phyloP scores from a whole-genome alignment of 164 flowering plant genomes.

The Amborella trichopoda region DNA sequence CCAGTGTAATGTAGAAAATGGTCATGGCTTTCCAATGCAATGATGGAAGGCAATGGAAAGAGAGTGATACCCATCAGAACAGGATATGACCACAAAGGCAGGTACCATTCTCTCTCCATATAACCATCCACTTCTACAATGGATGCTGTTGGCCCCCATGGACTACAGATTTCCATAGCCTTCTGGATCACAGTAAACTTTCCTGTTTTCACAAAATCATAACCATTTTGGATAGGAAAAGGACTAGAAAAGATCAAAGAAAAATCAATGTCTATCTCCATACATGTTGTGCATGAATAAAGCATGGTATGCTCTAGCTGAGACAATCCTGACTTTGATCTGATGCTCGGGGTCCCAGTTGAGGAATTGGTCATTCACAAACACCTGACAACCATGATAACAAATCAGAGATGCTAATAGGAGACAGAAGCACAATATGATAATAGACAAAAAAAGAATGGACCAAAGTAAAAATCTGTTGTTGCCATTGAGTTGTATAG shows the following conservation, averaged over 20 bases:
- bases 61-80: no score
- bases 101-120: no score
- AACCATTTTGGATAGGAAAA: not conserved
- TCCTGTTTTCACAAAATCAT: not conserved
- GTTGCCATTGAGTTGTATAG: not conserved
- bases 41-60: no score
- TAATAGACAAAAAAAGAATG: not conserved
- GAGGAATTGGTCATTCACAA: slow-evolving; percentile 90
- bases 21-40: no score
- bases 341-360: slow-evolving; percentile 96
- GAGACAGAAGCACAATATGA: not conserved
- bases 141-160: not conserved
- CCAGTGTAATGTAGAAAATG: no score
- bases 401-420: not conserved
- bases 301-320: slow-evolving; percentile 98
- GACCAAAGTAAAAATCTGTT: no score
- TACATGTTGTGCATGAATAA: slow-evolving; percentile 99
- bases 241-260: not conserved
- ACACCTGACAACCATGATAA: slow-evolving; percentile 44
- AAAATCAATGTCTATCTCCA: slow-evolving; percentile 19
- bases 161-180: not conserved
- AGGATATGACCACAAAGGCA: no score
- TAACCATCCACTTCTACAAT: no score
- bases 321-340: slow-evolving; percentile 92
- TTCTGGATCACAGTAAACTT: not conserved